Percentiles rank a stretch among this genome's conserved stretches.
Conservation (phyloP, 2,329 filamentous ascomycete species). For the Mycosphaerelloides madeirae region DNA sequence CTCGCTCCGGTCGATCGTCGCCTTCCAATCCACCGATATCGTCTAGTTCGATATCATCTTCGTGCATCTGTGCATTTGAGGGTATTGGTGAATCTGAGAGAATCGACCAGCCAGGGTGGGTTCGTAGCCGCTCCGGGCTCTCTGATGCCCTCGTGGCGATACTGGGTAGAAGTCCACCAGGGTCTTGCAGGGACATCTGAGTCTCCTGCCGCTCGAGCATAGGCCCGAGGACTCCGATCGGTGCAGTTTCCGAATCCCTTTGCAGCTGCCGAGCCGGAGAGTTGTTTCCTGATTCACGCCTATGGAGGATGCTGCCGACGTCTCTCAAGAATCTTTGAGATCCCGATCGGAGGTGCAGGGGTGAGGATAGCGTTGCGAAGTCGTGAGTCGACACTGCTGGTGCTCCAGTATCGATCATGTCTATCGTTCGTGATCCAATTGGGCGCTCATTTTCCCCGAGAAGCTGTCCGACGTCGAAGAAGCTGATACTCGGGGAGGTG, state of each 20-base stretch:
- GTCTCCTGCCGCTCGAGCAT: slow-evolving; percentile 27
- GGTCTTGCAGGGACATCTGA: slow-evolving; percentile 29
- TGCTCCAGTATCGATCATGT: slow-evolving; percentile 49
- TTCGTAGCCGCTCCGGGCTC: too few species aligned
- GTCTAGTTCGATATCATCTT: slow-evolving; percentile 17
- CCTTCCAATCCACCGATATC: slow-evolving; percentile 18
- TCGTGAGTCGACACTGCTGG: slow-evolving; percentile 36
- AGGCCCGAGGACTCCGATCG: slow-evolving; percentile 25
- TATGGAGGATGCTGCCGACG: slow-evolving; percentile 27
- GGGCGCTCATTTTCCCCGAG: slow-evolving; percentile 51
- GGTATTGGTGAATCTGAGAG: not conserved
- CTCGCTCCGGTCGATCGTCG: slow-evolving; percentile 8
- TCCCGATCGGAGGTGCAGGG: slow-evolving; percentile 22
- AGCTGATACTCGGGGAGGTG: slow-evolving; percentile 53
- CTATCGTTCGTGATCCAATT: slow-evolving; percentile 43
- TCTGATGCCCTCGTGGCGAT: too few species aligned
- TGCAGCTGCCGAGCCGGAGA: slow-evolving; percentile 6
- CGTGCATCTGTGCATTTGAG: not conserved
- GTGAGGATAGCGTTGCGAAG: slow-evolving; percentile 32
- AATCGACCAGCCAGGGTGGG: too few species aligned
- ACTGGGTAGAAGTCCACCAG: slow-evolving; percentile 23
- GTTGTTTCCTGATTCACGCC: slow-evolving; percentile 4
- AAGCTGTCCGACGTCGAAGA: slow-evolving; percentile 80
- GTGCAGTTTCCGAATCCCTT: slow-evolving; percentile 11
- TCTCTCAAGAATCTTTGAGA: slow-evolving; percentile 31